These are phyloP conservation scores for Sonneratia alba DNA, from an alignment of 345 rosid genomes.

Conservation along the genomic window DNA sequence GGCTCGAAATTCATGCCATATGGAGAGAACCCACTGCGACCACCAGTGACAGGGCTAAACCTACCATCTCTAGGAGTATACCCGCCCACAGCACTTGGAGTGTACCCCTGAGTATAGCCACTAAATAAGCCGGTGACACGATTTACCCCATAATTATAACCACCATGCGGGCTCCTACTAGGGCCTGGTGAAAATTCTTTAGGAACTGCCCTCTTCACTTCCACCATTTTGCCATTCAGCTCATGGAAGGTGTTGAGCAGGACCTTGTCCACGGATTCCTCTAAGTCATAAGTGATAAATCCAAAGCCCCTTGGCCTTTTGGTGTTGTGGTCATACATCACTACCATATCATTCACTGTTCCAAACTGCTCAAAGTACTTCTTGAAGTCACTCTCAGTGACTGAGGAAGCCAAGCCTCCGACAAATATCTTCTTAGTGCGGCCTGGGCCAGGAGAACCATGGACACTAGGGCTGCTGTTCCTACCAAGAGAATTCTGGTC, in stretches of 20 bases:
- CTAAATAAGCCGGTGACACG: slow-evolving; percentile 52
- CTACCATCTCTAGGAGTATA: slow-evolving; percentile 59
- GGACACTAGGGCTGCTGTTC: slow-evolving; percentile 31
- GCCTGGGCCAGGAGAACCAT: slow-evolving; percentile 60
- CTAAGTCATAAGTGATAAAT: slow-evolving; percentile 62
- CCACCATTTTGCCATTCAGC: slow-evolving; percentile 53
- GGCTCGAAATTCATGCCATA: slow-evolving; percentile 41
- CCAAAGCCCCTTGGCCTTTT: slow-evolving; percentile 86
- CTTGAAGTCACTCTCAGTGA: slow-evolving; percentile 66
- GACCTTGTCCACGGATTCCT: slow-evolving; percentile 59
- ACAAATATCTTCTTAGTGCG: slow-evolving; percentile 76
- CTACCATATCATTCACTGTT: slow-evolving; percentile 64
- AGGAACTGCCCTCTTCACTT: slow-evolving; percentile 80
- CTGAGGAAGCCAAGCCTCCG: slow-evolving; percentile 79
- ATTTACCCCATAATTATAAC: slow-evolving; percentile 50
- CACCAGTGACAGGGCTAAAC: slow-evolving; percentile 43
- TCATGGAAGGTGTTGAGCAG: slow-evolving; percentile 54
- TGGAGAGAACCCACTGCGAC: slow-evolving; percentile 57
- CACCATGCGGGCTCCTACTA: slow-evolving; percentile 53
- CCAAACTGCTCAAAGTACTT: slow-evolving; percentile 76
- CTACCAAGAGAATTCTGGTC: slow-evolving; percentile 53
- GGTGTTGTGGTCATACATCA: slow-evolving; percentile 62
- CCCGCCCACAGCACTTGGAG: slow-evolving; percentile 52
- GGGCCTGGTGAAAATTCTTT: slow-evolving; percentile 78
- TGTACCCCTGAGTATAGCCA: slow-evolving; percentile 59